Evolutionary conservation across 2,329 filamentous ascomycete genomes (phyloP), one percentile per base, ranked within the genome.

Genomic region (Sphaerulina populicola): DNA sequence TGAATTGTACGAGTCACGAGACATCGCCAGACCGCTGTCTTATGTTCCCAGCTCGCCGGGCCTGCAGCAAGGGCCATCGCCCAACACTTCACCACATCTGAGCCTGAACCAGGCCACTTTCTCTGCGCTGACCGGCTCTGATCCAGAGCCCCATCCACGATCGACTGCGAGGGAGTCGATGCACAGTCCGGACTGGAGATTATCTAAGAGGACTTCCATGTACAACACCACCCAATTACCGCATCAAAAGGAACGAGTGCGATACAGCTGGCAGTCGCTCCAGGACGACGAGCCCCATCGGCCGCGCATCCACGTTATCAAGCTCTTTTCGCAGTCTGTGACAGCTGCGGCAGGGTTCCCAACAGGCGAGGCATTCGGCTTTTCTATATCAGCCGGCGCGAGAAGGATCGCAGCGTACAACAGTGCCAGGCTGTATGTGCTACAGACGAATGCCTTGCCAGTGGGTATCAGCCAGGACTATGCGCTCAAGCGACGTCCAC

Each of bases 341-440:
- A 91, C 86, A 65, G 90, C 87, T 0, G 88, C 64, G 39, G 66
- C 88, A 18, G 78, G 79, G 2, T 85, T 84, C 55, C 88, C 88
- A 3, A 62, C 62, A 8, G 66, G 66, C 30, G 88, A 94, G 67
- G 87, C 87, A 41, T 87, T 94, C 71, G 85, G 88, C 49, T 94
- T 94, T 67, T 82, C 79, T 56, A 80, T 88, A 53, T 94, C 88
- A 2, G 81, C 86, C 5, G 80, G 78, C 48, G 88, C 87, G 2
- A 81, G 84, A 58, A 80, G 83, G 60, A 71, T 94, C 29, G 77
- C 94, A 37, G 88, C 86, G 46, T 86, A 89, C 67, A 94, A 88
- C 68, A 94, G 88, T 35, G 90, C 88, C 10, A 78, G 88, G 51
- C 86, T 94, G 57, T 85, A 90, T 61, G 79, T 94, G 31, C 72